Evolutionary conservation across 352 stramenopile species (phyloP).

Genomic region (Globisporangium yorkense): DNA sequence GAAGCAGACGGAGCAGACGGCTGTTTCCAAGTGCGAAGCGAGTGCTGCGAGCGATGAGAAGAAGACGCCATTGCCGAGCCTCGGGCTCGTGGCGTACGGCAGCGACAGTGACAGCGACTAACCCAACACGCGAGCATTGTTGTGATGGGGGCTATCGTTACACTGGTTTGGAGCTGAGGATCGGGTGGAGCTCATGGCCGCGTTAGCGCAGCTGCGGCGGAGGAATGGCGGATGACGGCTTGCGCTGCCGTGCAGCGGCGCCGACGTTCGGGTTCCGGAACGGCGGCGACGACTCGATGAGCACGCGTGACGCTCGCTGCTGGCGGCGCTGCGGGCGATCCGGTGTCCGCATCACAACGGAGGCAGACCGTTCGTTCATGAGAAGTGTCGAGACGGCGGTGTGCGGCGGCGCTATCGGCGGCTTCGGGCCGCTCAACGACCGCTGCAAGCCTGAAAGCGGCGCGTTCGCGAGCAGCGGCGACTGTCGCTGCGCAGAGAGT

Average conservation of each 20-base stretch:
- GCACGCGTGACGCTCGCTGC: constrained; percentile 33
- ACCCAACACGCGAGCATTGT: neutral
- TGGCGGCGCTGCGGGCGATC: constrained; percentile 61
- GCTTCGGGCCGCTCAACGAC: neutral
- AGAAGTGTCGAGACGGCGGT: constrained; percentile 9
- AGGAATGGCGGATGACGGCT: constrained; percentile 11
- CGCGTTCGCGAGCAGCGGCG: neutral
- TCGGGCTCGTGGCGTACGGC: constrained; percentile 58
- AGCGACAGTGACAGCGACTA: constrained; percentile 58
- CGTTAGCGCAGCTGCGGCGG: constrained; percentile 19
- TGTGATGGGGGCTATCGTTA: neutral
- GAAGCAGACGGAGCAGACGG: constrained; percentile 6
- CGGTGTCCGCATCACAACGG: constrained; percentile 70
- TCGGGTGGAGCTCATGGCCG: neutral
- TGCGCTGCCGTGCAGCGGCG: constrained; percentile 16
- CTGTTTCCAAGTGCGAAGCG: neutral
- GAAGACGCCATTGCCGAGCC: constrained; percentile 9
- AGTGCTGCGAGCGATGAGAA: constrained; percentile 8
- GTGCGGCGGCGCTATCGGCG: neutral
- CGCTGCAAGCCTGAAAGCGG: neutral
- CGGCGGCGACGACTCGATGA: constrained; percentile 74
- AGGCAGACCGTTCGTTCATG: constrained; percentile 8
- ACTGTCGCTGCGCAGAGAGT: neutral
- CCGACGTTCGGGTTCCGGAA: constrained; percentile 38
- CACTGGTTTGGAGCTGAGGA: neutral